Evolutionary conservation across 2,329 filamentous ascomycete species (phyloP), one percentile per base, ranked within the genome.

Genomic region (Penicillium occitanis): DNA sequence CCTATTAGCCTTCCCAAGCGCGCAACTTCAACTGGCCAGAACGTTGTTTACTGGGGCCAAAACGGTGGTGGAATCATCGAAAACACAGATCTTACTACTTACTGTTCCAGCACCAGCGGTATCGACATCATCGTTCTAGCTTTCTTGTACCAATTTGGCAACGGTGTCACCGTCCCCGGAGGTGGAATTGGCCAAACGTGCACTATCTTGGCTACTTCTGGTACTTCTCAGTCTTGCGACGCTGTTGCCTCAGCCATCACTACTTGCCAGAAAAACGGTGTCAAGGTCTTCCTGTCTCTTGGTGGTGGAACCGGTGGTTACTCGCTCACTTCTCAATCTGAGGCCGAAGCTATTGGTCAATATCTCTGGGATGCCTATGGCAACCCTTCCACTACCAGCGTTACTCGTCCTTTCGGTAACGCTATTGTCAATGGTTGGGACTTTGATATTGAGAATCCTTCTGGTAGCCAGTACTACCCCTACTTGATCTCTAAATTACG

Each of bases 361-460:
- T 60, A 63, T 42, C 74, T 84, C 2, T 84, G 81, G 81, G 72
- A 79, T 11, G 75, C 79, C 0, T 84, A 82, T 66, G 82, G 80
- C 28, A 79, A 79, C 19, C 71, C 78, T 64, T 79, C 80, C 28
- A 51, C 11, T 19, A 42, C 61, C 10, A 37, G 30, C 22, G 65
- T 64, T 28, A 80, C 82, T 67, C 80, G 84, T 67, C 84, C 84
- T 1, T 86, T 85, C 68, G 81, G 80, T 0, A 71, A 79, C 67
- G 76, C 75, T 44, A 72, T 80, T 4, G 80, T 87, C 37, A 82
- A 87, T 69, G 82, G 84, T n/a, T 86, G 81, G 71, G 84, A 86
- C 69, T 81, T 84, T 61, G 83, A 85, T 65, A 80, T 84, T 42
- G 83, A 85, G 72, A 71, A 69, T 61, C 63, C 72, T 35, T 76